A percentile compares a stretch with the other conserved stretches of the same genome.
Conservation (phyloP, 805 yeast species). For the Sugiyamaella qingdaonensis region DNA sequence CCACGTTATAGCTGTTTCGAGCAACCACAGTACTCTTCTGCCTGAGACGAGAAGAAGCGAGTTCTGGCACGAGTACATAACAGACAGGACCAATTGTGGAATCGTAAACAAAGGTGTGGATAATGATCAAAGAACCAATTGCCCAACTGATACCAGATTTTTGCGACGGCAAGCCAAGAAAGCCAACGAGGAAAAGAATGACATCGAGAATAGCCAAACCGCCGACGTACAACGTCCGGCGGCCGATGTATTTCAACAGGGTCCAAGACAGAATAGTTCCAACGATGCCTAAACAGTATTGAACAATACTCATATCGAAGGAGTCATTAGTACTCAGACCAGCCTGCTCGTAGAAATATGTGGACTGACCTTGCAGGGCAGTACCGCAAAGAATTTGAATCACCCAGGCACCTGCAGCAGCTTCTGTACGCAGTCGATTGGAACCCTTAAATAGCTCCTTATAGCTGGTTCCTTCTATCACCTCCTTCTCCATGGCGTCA, state of each 20-base stretch:
- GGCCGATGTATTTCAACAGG: conserved; percentile 21
- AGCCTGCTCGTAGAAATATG: conserved; percentile 23
- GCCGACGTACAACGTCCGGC: conserved; percentile 22
- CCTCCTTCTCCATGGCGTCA: conserved; percentile 31
- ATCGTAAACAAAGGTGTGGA: conserved; percentile 44
- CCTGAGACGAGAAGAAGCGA: conserved; percentile 40
- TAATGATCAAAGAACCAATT: conserved; percentile 41
- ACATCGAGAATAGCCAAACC: conserved; percentile 37
- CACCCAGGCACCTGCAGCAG: conserved; percentile 43
- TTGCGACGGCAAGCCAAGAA: conserved; percentile 31
- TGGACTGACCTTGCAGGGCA: conserved; percentile 5
- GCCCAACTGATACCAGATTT: conserved; percentile 25
- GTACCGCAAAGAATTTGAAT: conserved; percentile 33
- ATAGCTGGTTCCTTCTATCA: conserved; percentile 12
- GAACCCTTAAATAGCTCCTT: conserved; percentile 46
- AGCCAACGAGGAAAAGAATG: conserved; percentile 42
- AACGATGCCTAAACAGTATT: conserved; percentile 41
- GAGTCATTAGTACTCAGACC: conserved; percentile 26
- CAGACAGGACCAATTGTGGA: conserved; percentile 43
- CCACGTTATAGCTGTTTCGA: conserved; percentile 29
- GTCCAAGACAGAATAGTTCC: conserved; percentile 36
- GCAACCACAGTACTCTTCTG: conserved; percentile 41
- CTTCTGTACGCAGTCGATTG: conserved; percentile 48
- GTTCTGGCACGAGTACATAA: conserved; percentile 40
- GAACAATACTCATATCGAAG: conserved; percentile 44